These are phyloP conservation scores for Jatropha podagrica DNA, from an alignment of 441 rosid genomes.

Conservation along the genomic window DNA sequence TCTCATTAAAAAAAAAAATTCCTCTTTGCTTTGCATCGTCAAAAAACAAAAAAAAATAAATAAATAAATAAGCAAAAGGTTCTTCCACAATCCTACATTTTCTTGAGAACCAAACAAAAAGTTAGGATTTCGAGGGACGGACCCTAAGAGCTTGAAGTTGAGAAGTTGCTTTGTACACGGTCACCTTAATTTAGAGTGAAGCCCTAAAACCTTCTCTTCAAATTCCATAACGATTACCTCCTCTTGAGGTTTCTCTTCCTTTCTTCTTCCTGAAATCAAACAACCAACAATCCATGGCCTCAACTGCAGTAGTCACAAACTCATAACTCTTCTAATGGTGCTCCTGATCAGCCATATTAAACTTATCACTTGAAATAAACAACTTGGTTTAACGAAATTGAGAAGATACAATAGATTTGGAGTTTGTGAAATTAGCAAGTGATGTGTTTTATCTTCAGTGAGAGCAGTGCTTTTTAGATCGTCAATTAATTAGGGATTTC, in stretches of 20 bases:
- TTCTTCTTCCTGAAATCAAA: conserved; percentile 68
- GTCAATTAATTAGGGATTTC: too few species aligned
- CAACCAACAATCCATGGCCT: conserved; percentile 58
- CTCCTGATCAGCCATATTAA: conserved; percentile 40
- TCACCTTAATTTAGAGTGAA: background rate
- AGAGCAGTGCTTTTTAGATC: conserved; percentile 21
- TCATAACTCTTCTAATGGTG: conserved; percentile 36
- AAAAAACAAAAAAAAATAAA: background rate
- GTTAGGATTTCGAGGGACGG: conserved; percentile 20
- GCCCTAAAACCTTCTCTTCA: conserved; percentile 46
- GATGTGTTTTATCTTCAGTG: background rate
- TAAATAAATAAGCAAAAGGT: background rate
- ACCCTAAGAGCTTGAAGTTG: conserved; percentile 60
- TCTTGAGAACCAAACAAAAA: conserved; percentile 24
- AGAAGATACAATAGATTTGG: background rate
- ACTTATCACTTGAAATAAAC: background rate
- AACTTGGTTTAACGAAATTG: background rate
- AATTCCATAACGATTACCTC: conserved; percentile 53
- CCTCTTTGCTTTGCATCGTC: background rate
- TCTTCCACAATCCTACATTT: conserved; percentile 2
- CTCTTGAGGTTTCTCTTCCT: conserved; percentile 57
- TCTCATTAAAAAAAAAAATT: background rate
- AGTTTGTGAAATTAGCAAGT: too few species aligned
- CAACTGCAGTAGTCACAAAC: conserved; percentile 37
- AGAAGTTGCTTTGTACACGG: conserved; percentile 62